Evolutionary conservation across 768 basidiomycete genomes (phyloP).

Genomic region (Lactarius sanguifluus): DNA sequence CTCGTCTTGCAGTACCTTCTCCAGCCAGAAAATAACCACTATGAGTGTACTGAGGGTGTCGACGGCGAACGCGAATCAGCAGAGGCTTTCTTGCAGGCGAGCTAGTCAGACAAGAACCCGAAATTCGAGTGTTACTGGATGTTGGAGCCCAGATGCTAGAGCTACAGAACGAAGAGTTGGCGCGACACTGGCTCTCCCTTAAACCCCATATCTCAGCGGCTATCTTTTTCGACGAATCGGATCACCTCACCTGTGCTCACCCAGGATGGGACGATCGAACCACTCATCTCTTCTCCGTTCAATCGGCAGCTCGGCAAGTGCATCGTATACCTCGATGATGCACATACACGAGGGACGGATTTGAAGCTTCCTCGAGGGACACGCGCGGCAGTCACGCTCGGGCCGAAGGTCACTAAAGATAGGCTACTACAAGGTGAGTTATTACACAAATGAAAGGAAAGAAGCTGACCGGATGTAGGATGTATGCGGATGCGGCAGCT

Average conservation of each 20-base stretch:
- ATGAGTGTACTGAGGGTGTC: too few species aligned
- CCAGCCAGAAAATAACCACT: too few species aligned
- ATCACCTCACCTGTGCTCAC: slow-evolving; percentile 1
- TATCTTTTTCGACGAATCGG: not conserved
- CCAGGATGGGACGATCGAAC: not conserved
- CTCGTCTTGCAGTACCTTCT: too few species aligned
- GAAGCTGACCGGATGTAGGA: not conserved
- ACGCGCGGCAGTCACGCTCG: not conserved
- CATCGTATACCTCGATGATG: not conserved
- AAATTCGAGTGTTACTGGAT: too few species aligned
- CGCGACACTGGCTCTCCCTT: not conserved
- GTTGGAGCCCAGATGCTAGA: too few species aligned
- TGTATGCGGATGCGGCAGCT: too few species aligned
- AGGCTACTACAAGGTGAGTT: not conserved
- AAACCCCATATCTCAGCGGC: not conserved
- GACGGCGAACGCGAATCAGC: too few species aligned
- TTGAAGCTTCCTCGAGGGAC: not conserved
- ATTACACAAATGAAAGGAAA: not conserved
- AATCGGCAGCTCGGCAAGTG: not conserved
- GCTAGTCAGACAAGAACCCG: too few species aligned
- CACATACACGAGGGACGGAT: slow-evolving; percentile 3
- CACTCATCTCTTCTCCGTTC: not conserved
- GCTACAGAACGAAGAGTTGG: not conserved
- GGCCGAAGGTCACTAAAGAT: not conserved
- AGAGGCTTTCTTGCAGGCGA: too few species aligned